These are phyloP conservation scores for Paramecium biaurelia DNA, from an alignment of 73 alveolate genomes.

Conservation along the genomic window DNA sequence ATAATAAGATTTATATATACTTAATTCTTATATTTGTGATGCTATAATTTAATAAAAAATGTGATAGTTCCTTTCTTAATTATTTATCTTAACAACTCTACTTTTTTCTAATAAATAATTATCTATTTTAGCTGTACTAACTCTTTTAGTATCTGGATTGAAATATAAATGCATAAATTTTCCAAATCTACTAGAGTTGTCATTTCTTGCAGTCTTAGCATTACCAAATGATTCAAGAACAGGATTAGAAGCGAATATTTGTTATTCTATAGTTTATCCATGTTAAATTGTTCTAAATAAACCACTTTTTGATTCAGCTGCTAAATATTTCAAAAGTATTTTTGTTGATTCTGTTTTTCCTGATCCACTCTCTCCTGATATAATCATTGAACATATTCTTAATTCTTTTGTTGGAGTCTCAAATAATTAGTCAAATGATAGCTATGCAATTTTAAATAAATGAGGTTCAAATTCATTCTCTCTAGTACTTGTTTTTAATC, in stretches of 20 bases:
- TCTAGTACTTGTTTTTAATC: background rate
- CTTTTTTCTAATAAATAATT: constrained; percentile 92
- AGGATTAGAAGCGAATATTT: constrained; percentile 92
- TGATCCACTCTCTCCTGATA: constrained; percentile 98
- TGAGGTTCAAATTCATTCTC: constrained; percentile 83
- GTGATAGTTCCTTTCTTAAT: constrained; percentile 96
- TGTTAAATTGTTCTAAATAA: background rate
- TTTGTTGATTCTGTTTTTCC: constrained; percentile 98
- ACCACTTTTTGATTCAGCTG: constrained; percentile 67
- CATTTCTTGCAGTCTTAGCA: constrained; percentile 94
- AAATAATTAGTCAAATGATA: constrained; percentile 63
- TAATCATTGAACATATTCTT: constrained; percentile 76
- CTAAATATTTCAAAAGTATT: constrained; percentile 81
- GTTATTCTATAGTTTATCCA: background rate
- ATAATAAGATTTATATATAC: background rate
- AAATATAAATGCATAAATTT: constrained; percentile 95
- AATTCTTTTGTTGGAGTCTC: constrained; percentile 37
- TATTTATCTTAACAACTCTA: constrained; percentile 78
- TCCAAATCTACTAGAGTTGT: constrained; percentile 96
- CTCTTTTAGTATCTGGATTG: constrained; percentile 87
- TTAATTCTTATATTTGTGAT: constrained; percentile 52
- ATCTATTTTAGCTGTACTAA: constrained; percentile 91
- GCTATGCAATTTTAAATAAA: constrained; percentile 89
- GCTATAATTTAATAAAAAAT: constrained; percentile 88
- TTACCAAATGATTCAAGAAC: constrained; percentile 99